Conservation (phyloP, 257 asterid species). For the Catharanthus roseus region DNA sequence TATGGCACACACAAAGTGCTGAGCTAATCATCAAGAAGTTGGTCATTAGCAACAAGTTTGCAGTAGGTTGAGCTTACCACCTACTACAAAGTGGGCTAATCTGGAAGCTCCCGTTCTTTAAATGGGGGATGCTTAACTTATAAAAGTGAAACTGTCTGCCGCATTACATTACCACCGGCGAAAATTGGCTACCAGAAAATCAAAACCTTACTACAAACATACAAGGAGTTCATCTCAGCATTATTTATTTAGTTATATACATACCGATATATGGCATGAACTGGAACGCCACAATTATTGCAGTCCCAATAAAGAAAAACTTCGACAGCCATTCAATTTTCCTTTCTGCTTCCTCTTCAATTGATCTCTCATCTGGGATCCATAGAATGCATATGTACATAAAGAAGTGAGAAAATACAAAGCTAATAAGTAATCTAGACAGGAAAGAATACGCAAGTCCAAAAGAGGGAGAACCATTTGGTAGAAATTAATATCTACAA, state of each 20-base stretch:
- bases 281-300: slow-evolving; percentile 65
- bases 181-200: slow-evolving; percentile 17
- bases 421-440: neutral
- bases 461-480: neutral
- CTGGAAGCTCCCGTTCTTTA: slow-evolving; percentile 97
- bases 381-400: neutral
- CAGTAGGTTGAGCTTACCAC: slow-evolving; percentile 43
- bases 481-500: neutral
- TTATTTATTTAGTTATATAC: too few relatives aligned
- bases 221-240: neutral
- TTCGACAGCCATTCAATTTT: slow-evolving; percentile 89
- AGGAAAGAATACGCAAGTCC: neutral
- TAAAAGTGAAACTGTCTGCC: slow-evolving; percentile 81
- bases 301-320: slow-evolving; percentile 74
- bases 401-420: slow-evolving; percentile 9
- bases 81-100: slow-evolving; percentile 82
- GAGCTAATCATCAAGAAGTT: neutral
- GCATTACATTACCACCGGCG: slow-evolving; percentile 78
- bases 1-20: neutral
- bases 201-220: slow-evolving; percentile 14
- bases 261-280: slow-evolving; percentile 88
- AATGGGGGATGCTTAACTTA: slow-evolving; percentile 90
- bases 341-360: slow-evolving; percentile 87
- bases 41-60: slow-evolving; percentile 7
- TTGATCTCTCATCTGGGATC: slow-evolving; percentile 49